Conservation (phyloP, 352 stramenopile species). For the Pythium pyrilobum region DNA sequence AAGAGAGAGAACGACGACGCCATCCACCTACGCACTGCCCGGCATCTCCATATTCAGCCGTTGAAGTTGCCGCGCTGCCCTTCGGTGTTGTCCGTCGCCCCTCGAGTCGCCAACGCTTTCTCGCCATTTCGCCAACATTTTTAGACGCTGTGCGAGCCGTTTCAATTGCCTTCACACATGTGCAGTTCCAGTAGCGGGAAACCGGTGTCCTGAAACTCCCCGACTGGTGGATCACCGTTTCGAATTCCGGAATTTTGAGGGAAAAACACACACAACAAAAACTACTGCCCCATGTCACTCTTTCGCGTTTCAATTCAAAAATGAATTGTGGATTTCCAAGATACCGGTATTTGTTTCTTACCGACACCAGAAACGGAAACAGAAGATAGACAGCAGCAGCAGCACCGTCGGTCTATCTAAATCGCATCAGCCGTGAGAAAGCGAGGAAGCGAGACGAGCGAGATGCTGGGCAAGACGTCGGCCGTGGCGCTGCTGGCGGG, state of each 20-base stretch:
- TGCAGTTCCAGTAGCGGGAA: too few species aligned
- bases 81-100: neutral
- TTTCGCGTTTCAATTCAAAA: constrained; percentile 9
- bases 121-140: neutral
- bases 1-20: neutral
- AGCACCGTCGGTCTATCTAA: too few species aligned
- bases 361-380: constrained; percentile 23
- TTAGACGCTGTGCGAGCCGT: too few species aligned
- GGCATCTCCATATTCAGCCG: too few species aligned
- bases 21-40: too few species aligned
- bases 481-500: constrained; percentile 7
- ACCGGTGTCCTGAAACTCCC: too few species aligned
- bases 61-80: neutral
- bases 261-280: too few species aligned
- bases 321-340: constrained; percentile 4
- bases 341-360: constrained; percentile 13
- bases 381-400: neutral
- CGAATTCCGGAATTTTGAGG: neutral
- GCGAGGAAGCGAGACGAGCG: neutral
- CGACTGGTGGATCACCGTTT: too few species aligned
- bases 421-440: too few species aligned
- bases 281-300: neutral
- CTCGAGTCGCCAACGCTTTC: too few species aligned
- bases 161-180: too few species aligned
- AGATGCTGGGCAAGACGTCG: constrained; percentile 10